phyloP scores from a whole-genome alignment of 768 basidiomycete species.

The Hortiboletus flavorubellus region DNA sequence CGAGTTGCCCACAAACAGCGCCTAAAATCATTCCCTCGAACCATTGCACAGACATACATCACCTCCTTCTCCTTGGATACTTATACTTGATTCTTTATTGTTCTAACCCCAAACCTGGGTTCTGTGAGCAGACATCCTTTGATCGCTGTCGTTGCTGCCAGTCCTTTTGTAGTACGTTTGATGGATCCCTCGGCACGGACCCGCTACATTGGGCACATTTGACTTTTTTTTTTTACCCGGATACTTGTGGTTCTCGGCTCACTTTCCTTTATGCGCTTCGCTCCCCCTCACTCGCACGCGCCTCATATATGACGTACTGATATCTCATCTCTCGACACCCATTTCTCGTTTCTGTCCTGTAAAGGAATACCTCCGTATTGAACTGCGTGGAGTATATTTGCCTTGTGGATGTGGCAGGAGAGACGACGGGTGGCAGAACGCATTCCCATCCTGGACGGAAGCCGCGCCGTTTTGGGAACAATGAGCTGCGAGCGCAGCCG shows the following conservation, averaged over 20 bases:
- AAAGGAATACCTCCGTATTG: constrained; percentile 5
- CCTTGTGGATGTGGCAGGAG: neutral
- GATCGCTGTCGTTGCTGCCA: neutral
- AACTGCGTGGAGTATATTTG: neutral
- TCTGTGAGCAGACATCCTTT: constrained; percentile 8
- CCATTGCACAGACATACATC: neutral
- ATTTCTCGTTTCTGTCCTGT: constrained; percentile 1
- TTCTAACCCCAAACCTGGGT: constrained; percentile 3
- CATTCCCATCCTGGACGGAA: too few species aligned
- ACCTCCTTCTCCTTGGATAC: constrained; percentile 8
- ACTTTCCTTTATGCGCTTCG: neutral
- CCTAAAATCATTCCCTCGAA: constrained; percentile 29
- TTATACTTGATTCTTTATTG: constrained; percentile 5
- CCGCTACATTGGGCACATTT: neutral
- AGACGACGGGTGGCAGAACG: too few species aligned
- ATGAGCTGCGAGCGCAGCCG: too few species aligned
- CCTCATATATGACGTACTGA: constrained; percentile 5
- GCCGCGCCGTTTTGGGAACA: too few species aligned
- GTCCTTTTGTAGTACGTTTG: neutral
- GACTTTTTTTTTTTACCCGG: neutral
- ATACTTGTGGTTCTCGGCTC: neutral
- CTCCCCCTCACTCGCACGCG: constrained; percentile 1
- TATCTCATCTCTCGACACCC: constrained; percentile 1
- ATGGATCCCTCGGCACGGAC: constrained; percentile 5
- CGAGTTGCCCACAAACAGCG: constrained; percentile 53